Percentiles rank a stretch among this genome's conserved stretches.
These are phyloP conservation scores for Cucurbita maxima DNA, from an alignment of 306 rosid species.

Conservation along the genomic window DNA sequence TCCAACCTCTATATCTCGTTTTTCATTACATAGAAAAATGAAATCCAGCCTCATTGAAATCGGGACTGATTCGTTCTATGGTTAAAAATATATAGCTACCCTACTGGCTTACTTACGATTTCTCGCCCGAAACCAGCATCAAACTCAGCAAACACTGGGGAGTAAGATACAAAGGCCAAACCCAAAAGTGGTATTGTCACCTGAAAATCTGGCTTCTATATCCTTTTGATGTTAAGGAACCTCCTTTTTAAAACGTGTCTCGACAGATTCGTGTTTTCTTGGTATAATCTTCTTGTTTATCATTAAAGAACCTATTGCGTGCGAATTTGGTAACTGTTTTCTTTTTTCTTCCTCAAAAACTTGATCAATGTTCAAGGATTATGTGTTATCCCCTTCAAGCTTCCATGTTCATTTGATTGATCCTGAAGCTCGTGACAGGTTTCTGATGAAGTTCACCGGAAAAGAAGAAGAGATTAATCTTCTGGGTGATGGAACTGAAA, in stretches of 20 bases:
- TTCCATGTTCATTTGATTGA: not conserved
- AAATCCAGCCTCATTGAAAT: not conserved
- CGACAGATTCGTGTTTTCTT: not conserved
- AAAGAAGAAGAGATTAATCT: constrained; percentile 75
- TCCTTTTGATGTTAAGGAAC: not conserved
- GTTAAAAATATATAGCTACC: constrained; percentile 40
- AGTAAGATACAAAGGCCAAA: constrained; percentile 78
- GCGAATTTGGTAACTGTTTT: not conserved
- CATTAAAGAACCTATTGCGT: not conserved
- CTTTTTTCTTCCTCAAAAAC: not conserved
- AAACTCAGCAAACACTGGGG: constrained; percentile 57
- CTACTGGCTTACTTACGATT: constrained; percentile 72
- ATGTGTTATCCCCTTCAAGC: not conserved
- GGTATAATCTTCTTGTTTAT: not conserved
- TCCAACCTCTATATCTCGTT: not conserved
- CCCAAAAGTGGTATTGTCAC: constrained; percentile 57
- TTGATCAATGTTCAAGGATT: not conserved
- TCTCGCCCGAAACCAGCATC: constrained; percentile 56
- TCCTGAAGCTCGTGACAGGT: constrained; percentile 30
- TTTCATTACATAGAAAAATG: not conserved
- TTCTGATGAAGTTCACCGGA: constrained; percentile 67
- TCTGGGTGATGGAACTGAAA: constrained; percentile 82
- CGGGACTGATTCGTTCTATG: not conserved
- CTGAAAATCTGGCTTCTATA: constrained; percentile 1
- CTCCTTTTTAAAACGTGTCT: not conserved